These are phyloP conservation scores for Darksidea phi DNA, from an alignment of 495 filamentous ascomycete species.

Conservation along the genomic window DNA sequence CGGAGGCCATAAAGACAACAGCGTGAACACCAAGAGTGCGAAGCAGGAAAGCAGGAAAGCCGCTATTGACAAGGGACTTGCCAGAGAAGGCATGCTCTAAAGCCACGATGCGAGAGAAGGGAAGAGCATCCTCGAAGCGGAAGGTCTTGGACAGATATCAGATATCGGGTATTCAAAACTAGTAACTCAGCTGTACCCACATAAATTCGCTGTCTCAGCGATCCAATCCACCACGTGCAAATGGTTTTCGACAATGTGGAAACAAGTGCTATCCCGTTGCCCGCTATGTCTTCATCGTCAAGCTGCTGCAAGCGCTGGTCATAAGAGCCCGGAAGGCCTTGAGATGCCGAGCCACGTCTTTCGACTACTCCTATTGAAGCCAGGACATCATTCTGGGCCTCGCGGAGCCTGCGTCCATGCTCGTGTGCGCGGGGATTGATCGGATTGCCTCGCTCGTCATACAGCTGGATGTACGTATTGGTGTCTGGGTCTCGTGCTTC, in stretches of 20 bases:
- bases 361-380: slow-evolving; percentile 42
- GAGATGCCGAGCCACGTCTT: slow-evolving; percentile 9
- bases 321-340: slow-evolving; percentile 19
- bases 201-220: slow-evolving; percentile 24
- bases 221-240: slow-evolving; percentile 34
- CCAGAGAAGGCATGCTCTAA: slow-evolving; percentile 14
- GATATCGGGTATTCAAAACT: neutral
- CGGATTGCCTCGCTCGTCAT: slow-evolving; percentile 42
- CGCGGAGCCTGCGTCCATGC: slow-evolving; percentile 33
- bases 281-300: slow-evolving; percentile 24
- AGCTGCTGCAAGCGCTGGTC: slow-evolving; percentile 22
- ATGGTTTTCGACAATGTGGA: slow-evolving; percentile 15
- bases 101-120: slow-evolving; percentile 21
- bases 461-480: slow-evolving; percentile 35
- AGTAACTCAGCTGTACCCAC: neutral
- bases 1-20: neutral
- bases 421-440: slow-evolving; percentile 39
- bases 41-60: slow-evolving; percentile 13
- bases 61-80: slow-evolving; percentile 9
- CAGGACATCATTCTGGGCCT: slow-evolving; percentile 42
- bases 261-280: slow-evolving; percentile 8
- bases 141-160: slow-evolving; percentile 16
- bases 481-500: neutral
- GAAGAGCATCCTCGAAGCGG: neutral
- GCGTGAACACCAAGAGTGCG: slow-evolving; percentile 13